phyloP scores from a whole-genome alignment of 2,329 filamentous ascomycete species.

The Alternaria gaisen region DNA sequence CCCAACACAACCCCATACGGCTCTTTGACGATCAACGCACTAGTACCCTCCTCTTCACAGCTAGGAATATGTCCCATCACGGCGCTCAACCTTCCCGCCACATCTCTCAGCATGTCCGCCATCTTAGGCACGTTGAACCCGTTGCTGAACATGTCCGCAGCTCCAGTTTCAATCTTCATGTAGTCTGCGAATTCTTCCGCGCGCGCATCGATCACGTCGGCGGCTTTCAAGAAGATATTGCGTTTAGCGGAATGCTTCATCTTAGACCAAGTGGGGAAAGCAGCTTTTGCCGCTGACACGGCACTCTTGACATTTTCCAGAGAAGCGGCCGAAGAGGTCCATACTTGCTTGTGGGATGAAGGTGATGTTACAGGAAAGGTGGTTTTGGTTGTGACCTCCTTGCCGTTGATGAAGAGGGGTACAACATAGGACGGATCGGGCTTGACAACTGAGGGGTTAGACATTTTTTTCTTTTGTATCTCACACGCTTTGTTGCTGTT shows the following conservation, averaged over 20 bases:
- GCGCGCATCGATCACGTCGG: constrained; percentile 68
- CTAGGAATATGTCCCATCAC: constrained; percentile 61
- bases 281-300: constrained; percentile 68
- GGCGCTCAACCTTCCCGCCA: constrained; percentile 59
- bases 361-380: constrained; percentile 68
- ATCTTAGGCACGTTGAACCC: constrained; percentile 54
- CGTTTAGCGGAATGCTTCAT: constrained; percentile 69
- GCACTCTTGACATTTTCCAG: constrained; percentile 65
- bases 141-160: constrained; percentile 49
- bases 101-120: constrained; percentile 60
- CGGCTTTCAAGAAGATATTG: constrained; percentile 74
- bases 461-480: constrained; percentile 12
- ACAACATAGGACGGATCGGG: constrained; percentile 44
- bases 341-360: constrained; percentile 60
- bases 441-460: constrained; percentile 6
- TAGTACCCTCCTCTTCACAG: constrained; percentile 59
- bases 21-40: constrained; percentile 74
- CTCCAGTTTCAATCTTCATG: constrained; percentile 68
- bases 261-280: constrained; percentile 74
- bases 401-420: constrained; percentile 60
- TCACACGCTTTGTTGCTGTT: background rate
- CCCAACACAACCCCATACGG: constrained; percentile 81
- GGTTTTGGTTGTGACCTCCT: constrained; percentile 57
- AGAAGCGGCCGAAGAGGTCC: constrained; percentile 66
- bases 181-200: constrained; percentile 68